These are phyloP conservation scores for Gastrolobium bilobum DNA, from an alignment of 306 rosid species.

Conservation along the genomic window DNA sequence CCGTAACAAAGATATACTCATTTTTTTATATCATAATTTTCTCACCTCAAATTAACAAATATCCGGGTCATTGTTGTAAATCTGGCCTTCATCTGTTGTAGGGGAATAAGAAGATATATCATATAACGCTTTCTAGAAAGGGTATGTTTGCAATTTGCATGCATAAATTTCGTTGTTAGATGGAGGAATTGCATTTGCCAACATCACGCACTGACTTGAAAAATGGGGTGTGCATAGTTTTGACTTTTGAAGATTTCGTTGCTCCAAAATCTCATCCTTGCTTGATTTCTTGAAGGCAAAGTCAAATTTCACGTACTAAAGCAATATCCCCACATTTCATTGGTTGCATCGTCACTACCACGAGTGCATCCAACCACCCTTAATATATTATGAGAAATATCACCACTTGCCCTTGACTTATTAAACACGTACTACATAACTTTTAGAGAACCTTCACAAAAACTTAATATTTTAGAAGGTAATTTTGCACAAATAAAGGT, in stretches of 20 bases:
- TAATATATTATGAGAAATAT: neutral
- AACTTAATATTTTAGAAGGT: neutral
- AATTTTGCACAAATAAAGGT: neutral
- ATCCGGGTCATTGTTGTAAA: neutral
- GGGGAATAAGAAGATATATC: neutral
- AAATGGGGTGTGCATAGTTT: neutral
- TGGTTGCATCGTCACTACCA: constrained; percentile 41
- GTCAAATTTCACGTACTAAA: constrained; percentile 39
- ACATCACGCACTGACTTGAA: constrained; percentile 17
- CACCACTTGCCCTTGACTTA: neutral
- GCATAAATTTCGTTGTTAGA: constrained; percentile 6
- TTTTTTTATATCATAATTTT: no score
- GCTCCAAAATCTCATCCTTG: neutral
- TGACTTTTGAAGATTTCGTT: constrained; percentile 17
- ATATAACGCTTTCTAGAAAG: neutral
- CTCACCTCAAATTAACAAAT: neutral
- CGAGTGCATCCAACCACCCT: neutral
- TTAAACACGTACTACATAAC: neutral
- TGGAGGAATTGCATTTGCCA: neutral
- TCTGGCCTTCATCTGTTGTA: neutral
- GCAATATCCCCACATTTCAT: neutral
- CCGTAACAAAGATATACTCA: no score
- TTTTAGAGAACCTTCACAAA: neutral
- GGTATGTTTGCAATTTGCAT: neutral
- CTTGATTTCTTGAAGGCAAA: constrained; percentile 28